phyloP scores from a whole-genome alignment of 441 rosid species.

The Adansonia gregorii region DNA sequence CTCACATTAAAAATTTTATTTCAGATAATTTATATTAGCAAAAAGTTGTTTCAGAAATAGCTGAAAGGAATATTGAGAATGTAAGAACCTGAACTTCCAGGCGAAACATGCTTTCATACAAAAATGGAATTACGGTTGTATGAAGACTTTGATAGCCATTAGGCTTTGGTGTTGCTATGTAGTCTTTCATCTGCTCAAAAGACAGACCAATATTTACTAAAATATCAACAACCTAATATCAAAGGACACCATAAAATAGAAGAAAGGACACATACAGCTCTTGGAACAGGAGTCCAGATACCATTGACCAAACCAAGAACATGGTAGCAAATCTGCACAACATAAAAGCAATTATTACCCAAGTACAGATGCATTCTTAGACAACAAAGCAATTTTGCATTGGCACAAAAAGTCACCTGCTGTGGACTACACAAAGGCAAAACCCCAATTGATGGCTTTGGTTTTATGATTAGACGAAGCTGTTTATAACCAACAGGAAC shows the following conservation, averaged over 20 bases:
- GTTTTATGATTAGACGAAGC: constrained; percentile 90
- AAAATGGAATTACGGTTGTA: constrained; percentile 93
- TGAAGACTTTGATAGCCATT: constrained; percentile 99
- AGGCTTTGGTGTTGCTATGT: constrained; percentile 99
- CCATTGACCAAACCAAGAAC: constrained; percentile 94
- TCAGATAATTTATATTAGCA: constrained; percentile 15
- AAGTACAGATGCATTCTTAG: constrained; percentile 17
- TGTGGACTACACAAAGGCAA: constrained; percentile 89
- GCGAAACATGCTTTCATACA: constrained; percentile 95
- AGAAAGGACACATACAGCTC: constrained; percentile 63
- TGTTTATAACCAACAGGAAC: constrained; percentile 46
- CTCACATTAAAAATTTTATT: not conserved
- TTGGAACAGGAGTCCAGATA: constrained; percentile 96
- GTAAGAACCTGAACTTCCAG: constrained; percentile 87
- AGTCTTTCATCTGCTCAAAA: constrained; percentile 83
- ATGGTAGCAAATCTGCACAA: constrained; percentile 93
- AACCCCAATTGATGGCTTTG: constrained; percentile 67
- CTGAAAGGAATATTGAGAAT: constrained; percentile 24
- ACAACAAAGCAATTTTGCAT: constrained; percentile 25
- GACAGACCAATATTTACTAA: constrained; percentile 29
- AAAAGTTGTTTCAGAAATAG: not conserved
- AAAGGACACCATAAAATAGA: constrained; percentile 20
- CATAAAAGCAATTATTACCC: constrained; percentile 16
- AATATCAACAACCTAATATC: constrained; percentile 17
- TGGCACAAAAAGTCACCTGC: constrained; percentile 60